Evolutionary conservation across 495 filamentous ascomycete species (phyloP), one percentile per base, ranked within the genome.

Genomic region (Podospora conica): DNA sequence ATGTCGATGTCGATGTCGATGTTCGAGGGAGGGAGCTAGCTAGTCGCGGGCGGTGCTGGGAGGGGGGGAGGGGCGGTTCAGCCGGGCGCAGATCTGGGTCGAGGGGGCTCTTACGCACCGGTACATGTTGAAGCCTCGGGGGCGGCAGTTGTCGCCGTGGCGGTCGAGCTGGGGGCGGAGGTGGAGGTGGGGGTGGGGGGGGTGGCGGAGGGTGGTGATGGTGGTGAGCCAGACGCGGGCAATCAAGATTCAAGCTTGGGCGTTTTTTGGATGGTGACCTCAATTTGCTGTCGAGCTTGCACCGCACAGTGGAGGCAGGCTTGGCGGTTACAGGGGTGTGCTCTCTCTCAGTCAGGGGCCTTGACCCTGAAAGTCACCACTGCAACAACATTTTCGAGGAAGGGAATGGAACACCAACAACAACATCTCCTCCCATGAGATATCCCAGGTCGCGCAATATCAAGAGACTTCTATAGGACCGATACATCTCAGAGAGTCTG

Each of bases 231-330:
- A 48, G 40, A 18, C 18, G n/a, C n/a, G n/a, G 55, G 55, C 55
- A 57, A 57, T 57, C 21, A 3, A 27, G 21, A n/a, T n/a, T n/a
- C n/a, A n/a, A 23, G 22, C 55, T 27, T 57, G 55, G 25, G 55
- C 55, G 9, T 33, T 65, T 54, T 63, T 65, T 53, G 53, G 65
- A 59, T 61, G 65, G 71, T 71, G 70, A 71, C 69, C 69, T 73
- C 70, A 73, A 72, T 69, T 72, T 74, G 68, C 58, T 63, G 63
- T 64, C 57, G 57, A 29, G 22, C 40, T 48, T 11, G 57, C 65
- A 61, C 68, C 69, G 69, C 48, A 24, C 55, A 61, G 66, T 61
- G 63, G 63, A 58, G 9, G 21, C 3, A 9, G 7, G 9, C 27
- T 61, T 55, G 33, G 58, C 31, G 54, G n/a, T 15, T 8, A 15